Base-by-base conservation (phyloP, 371 early-diverging fungal species). In the Phascolomyces articulosus region DNA sequence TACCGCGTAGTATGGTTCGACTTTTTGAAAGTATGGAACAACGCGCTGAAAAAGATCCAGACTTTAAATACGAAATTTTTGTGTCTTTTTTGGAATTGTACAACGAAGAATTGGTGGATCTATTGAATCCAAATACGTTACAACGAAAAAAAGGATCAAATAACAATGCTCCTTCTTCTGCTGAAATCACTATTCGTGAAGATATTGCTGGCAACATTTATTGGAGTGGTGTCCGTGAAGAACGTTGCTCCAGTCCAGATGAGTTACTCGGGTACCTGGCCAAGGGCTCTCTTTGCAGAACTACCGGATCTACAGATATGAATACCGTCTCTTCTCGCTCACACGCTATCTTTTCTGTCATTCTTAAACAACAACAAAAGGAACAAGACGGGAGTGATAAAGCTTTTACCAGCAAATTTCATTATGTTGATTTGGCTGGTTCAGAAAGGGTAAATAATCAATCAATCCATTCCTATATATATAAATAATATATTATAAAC, bases 381-480 rank as follows among this genome's bases (percentile, higher is more conserved):
- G 71, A 69, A 10, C 65, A 69, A 11, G 64, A 62, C 20, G 41
- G 21, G 13, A 24, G 34, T 16, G 63, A 64, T 23, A 64, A 66
- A 44, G 11, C 58, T 6, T 69, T 91, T 28, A 70, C 82, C 6
- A 90, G 92, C 28, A 97, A 96, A 74, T 93, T 96, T 62, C 92
- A 95, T 66, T 98, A 98, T 85, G 97, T 98, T 29, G 99, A 99
- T 80, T 78, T 99, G 69, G 99, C 99, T 47, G 99, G 99, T 6
- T 77, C 78, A 15, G 80, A 80, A 74, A 63, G 80, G 59, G 80
- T 80, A 73, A 69, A 4, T 44, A 4, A 3, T 4, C n/a, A n/a
- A n/a, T n/a, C n/a, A n/a, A n/a, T n/a, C n/a, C n/a, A n/a, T n/a
- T n/a, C n/a, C n/a, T n/a, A n/a, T n/a, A n/a, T n/a, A n/a, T n/a